A percentile compares a stretch with the other conserved stretches of the same genome.
Evolutionary conservation across 306 rosid genomes (phyloP).

Genomic region (Cucurbita maxima): DNA sequence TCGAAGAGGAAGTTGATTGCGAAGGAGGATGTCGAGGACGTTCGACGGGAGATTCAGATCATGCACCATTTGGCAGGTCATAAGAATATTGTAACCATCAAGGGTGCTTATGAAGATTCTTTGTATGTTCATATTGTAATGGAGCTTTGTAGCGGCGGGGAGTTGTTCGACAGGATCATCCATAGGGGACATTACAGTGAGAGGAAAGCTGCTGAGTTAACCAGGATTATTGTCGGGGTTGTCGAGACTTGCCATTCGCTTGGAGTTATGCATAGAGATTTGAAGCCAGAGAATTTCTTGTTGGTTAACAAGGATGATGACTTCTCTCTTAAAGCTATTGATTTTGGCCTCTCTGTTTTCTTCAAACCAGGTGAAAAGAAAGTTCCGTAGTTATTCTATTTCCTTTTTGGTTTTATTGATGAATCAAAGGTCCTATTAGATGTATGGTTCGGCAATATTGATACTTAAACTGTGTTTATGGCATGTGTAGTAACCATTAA

Average conservation of each 20-base stretch:
- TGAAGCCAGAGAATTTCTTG: conserved; percentile 65
- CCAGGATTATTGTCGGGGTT: conserved; percentile 60
- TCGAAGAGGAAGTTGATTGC: conserved; percentile 66
- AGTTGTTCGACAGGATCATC: conserved; percentile 62
- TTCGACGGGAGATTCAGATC: conserved; percentile 62
- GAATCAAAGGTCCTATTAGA: not conserved
- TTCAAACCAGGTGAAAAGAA: conserved; percentile 49
- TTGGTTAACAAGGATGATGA: conserved; percentile 66
- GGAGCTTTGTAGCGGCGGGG: conserved; percentile 71
- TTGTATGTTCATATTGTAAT: conserved; percentile 67
- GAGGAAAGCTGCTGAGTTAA: conserved; percentile 64
- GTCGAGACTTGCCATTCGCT: conserved; percentile 70
- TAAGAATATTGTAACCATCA: conserved; percentile 53
- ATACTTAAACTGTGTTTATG: not conserved
- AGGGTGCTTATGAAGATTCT: conserved; percentile 63
- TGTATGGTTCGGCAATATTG: not conserved
- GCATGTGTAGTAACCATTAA: not conserved
- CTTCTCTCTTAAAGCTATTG: conserved; percentile 74
- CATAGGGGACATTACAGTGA: conserved; percentile 66
- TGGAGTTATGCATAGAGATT: conserved; percentile 72
- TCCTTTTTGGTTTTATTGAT: not conserved
- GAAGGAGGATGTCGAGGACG: conserved; percentile 57
- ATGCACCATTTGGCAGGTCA: conserved; percentile 77
- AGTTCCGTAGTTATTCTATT: not conserved
- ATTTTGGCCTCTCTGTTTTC: conserved; percentile 72